Percentiles rank a stretch among this genome's conserved stretches.
phyloP scores from a whole-genome alignment of 805 yeast genomes.

The Starmerella floricola region DNA sequence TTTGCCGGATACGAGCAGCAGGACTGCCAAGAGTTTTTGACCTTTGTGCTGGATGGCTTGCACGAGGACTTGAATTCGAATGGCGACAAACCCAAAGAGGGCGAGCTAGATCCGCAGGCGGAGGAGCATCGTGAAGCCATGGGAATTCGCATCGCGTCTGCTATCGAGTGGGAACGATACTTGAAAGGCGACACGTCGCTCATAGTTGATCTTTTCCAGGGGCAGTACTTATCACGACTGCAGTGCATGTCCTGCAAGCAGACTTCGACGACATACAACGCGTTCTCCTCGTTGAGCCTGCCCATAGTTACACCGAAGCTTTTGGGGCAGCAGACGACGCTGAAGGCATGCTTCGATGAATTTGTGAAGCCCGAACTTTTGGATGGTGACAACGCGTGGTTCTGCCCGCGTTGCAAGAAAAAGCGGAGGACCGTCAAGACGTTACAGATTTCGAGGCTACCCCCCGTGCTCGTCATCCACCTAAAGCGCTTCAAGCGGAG shows the following conservation, averaged over 20 bases:
- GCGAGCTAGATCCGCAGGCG: constrained; percentile 57
- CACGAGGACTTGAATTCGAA: constrained; percentile 73
- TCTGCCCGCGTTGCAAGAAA: constrained; percentile 60
- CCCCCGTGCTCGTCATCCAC: constrained; percentile 68
- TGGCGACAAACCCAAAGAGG: constrained; percentile 41
- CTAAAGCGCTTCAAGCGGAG: constrained; percentile 60
- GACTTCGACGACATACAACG: constrained; percentile 76
- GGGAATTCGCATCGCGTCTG: constrained; percentile 68
- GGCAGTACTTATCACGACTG: constrained; percentile 73
- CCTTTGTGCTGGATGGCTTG: constrained; percentile 58
- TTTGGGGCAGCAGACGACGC: constrained; percentile 26
- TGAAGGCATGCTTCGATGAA: constrained; percentile 61
- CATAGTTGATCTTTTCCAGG: constrained; percentile 73
- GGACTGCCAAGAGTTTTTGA: constrained; percentile 73
- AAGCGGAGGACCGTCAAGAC: constrained; percentile 55
- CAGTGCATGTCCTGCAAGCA: constrained; percentile 58
- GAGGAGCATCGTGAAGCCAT: constrained; percentile 59
- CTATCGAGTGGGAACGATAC: constrained; percentile 87
- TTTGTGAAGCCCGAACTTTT: constrained; percentile 65
- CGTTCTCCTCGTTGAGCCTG: constrained; percentile 65
- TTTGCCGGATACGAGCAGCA: constrained; percentile 66
- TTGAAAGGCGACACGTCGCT: constrained; percentile 65
- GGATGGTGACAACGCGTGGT: constrained; percentile 73
- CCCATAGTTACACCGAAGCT: constrained; percentile 39
- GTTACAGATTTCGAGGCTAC: constrained; percentile 63